Conservation (phyloP, 345 rosid genomes). For the Psidium guajava region DNA sequence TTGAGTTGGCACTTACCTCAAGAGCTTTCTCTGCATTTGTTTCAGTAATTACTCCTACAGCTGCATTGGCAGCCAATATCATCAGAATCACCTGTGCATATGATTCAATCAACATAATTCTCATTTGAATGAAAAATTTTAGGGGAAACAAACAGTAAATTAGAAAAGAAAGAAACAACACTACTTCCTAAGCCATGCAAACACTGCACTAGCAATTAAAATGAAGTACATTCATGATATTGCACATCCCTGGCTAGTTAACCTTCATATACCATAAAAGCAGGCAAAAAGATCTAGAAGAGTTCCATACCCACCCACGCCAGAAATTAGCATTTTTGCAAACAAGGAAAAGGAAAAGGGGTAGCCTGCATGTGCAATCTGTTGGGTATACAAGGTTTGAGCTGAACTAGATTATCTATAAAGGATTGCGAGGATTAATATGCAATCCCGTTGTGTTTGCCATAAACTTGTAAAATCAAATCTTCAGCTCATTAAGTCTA, state of each 20-base stretch:
- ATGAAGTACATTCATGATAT: background rate
- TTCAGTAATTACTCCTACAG: constrained; percentile 96
- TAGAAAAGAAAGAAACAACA: background rate
- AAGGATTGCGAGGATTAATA: background rate
- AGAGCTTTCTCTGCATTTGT: constrained; percentile 99
- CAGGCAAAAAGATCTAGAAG: background rate
- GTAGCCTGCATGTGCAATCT: background rate
- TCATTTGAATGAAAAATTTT: background rate
- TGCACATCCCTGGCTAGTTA: background rate
- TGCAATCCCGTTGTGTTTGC: background rate
- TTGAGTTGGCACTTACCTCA: constrained; percentile 44
- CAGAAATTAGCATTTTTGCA: background rate
- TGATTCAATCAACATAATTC: constrained; percentile 3
- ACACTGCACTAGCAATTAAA: background rate
- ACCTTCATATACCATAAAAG: background rate
- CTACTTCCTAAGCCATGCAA: background rate
- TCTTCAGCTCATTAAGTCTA: background rate
- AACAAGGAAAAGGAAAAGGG: background rate
- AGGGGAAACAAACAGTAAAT: background rate
- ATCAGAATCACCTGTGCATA: constrained; percentile 69
- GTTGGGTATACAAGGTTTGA: background rate
- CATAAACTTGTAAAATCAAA: background rate
- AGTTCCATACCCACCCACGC: background rate
- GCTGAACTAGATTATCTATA: background rate
- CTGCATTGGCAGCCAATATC: constrained; percentile 99